Evolutionary conservation across 1,284 basidiomycete species (phyloP), one percentile per base, ranked within the genome.

Genomic region (Ceratobasidium sp.): DNA sequence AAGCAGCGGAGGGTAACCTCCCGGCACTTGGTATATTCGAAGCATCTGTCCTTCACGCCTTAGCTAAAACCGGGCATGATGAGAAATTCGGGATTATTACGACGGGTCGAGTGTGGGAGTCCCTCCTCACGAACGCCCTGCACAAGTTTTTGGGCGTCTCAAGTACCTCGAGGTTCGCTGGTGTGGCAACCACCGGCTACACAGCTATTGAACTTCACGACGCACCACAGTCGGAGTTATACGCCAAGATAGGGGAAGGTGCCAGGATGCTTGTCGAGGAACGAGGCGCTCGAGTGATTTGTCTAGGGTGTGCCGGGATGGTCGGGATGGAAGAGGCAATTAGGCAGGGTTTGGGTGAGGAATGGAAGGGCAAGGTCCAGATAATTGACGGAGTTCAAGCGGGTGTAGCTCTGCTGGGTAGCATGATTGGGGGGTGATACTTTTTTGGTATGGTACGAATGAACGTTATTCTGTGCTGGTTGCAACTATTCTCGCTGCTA

Each of bases 251-350:
- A 48, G 79, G 80, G n/a, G 69, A 78, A 19, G 76, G 79, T 0
- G 81, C 82, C 0, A 77, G 69, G 31, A 78, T 78, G 60, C 78
- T 83, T 8, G 81, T 82, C 6, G 74, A 77, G 22, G 78, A 79
- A 44, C 79, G 81, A 15, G 83, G 83, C 1, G 83, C 83, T 6
- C 81, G 84, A 54, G 83, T 83, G 9, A 83, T 88, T 59, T 79
- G 86, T 56, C 81, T 87, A 62, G 86, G 87, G 0, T 87, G 86
- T 74, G 86, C 86, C 29, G 86, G 85, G 2, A 87, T 88, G 86
- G 84, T 82, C 0, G 86, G 86, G 6, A 83, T 87, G 81, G 84
- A 85, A 59, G 77, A 79, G 29, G 82, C 83, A 1, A 81, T 87
- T 1, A 81, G 81, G 63, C 81, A 76, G 19, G 81, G 79, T 2